Conservation (phyloP, 192 early-diverging fungal genomes). For the Entomortierella chlamydospora region DNA sequence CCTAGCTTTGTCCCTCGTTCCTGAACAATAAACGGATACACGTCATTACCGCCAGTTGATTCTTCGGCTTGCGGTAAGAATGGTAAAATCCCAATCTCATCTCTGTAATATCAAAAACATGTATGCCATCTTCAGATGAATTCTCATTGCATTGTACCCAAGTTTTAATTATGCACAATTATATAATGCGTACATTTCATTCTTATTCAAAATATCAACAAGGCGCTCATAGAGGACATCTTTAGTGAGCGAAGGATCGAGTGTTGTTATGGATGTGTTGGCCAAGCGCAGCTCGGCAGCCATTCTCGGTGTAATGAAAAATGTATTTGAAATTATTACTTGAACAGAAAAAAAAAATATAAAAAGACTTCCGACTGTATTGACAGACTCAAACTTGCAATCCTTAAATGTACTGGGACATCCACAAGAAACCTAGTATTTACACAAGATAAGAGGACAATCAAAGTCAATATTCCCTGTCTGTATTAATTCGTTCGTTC, state of each 20-base stretch:
- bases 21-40: slow-evolving; percentile 40
- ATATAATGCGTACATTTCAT: slow-evolving; percentile 28
- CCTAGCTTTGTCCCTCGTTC: slow-evolving; percentile 43
- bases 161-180: not conserved
- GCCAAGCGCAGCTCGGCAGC: slow-evolving; percentile 36
- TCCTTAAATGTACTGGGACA: slow-evolving; percentile 85
- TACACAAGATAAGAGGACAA: not conserved
- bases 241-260: slow-evolving; percentile 36
- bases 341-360: slow-evolving; percentile 5
- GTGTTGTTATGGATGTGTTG: slow-evolving; percentile 34
- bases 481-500: not conserved
- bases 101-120: not conserved
- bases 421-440: slow-evolving; percentile 79
- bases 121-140: too few species aligned
- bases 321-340: too few species aligned
- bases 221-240: slow-evolving; percentile 35
- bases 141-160: too few species aligned
- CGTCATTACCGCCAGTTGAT: not conserved
- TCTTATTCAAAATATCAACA: slow-evolving; percentile 25
- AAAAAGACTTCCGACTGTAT: slow-evolving; percentile 10
- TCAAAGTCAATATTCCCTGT: not conserved
- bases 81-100: slow-evolving; percentile 44
- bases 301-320: too few species aligned
- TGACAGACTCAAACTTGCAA: too few species aligned
- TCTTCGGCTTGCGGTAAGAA: slow-evolving; percentile 22